These are phyloP conservation scores for Rauvolfia tetraphylla DNA, from an alignment of 257 asterid genomes.

Conservation along the genomic window DNA sequence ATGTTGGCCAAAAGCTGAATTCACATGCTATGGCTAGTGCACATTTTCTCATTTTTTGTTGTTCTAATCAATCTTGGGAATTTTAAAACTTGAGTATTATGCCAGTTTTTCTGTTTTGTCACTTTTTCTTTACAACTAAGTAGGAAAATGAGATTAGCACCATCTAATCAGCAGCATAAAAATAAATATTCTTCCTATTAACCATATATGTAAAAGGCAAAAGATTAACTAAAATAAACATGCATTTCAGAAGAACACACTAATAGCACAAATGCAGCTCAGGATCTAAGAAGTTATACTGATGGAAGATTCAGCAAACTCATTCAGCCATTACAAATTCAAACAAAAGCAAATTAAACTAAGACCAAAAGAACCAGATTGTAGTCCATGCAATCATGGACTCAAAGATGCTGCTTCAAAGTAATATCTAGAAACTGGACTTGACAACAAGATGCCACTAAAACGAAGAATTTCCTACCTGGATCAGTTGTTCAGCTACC, in stretches of 20 bases:
- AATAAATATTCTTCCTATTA: too few relatives aligned
- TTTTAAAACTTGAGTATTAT: too few relatives aligned
- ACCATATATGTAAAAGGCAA: too few relatives aligned
- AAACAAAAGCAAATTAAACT: neutral
- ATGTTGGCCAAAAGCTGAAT: neutral
- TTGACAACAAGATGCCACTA: neutral
- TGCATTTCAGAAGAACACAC: too few relatives aligned
- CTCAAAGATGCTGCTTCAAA: neutral
- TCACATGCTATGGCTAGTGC: neutral
- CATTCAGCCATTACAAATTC: neutral
- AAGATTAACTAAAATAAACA: too few relatives aligned
- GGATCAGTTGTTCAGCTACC: neutral
- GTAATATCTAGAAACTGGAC: neutral
- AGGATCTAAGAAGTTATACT: neutral
- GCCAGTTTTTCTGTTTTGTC: too few relatives aligned
- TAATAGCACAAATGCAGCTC: too few relatives aligned
- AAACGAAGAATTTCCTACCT: neutral
- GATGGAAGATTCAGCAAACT: neutral
- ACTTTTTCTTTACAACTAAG: too few relatives aligned
- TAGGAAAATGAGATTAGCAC: too few relatives aligned
- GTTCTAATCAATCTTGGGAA: neutral
- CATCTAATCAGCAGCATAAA: too few relatives aligned
- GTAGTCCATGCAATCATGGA: neutral
- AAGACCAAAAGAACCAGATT: neutral
- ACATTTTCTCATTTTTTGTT: too few relatives aligned